Evolutionary conservation across 2,329 filamentous ascomycete genomes (phyloP).

Genomic region (Diaporthe citriasiana): DNA sequence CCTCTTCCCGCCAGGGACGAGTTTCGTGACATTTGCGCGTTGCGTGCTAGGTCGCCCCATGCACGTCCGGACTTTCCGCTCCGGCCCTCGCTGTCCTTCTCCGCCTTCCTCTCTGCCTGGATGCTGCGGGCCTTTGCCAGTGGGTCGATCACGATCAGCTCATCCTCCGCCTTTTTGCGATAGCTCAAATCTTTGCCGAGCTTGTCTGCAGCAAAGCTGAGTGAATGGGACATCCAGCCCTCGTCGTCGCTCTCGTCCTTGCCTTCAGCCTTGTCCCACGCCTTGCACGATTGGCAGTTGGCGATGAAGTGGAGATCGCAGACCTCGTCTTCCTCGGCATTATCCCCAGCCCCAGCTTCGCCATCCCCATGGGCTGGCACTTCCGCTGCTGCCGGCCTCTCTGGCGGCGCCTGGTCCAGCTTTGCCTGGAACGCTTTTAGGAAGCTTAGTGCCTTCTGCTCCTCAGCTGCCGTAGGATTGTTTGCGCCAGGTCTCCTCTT

Average conservation of each 20-base stretch:
- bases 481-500: conserved; percentile 75
- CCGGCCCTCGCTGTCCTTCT: conserved; percentile 63
- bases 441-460: conserved; percentile 76
- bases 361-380: conserved; percentile 44
- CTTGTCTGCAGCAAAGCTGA: conserved; percentile 90
- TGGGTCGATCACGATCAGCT: conserved; percentile 93
- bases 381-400: conserved; percentile 51
- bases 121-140: conserved; percentile 84
- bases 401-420: conserved; percentile 69
- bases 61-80: conserved; percentile 66
- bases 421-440: conserved; percentile 86
- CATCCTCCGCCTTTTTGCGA: conserved; percentile 91
- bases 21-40: conserved; percentile 68
- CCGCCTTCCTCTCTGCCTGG: conserved; percentile 73
- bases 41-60: conserved; percentile 69
- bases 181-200: conserved; percentile 93
- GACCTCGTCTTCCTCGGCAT: conserved; percentile 75
- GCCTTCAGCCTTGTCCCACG: conserved; percentile 78
- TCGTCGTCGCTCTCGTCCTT: conserved; percentile 72
- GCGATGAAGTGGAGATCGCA: conserved; percentile 98
- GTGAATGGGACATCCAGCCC: conserved; percentile 87
- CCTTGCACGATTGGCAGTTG: conserved; percentile 91
- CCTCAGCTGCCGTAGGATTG: conserved; percentile 66
- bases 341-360: conserved; percentile 49
- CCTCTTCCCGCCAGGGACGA: conserved; percentile 70